phyloP scores from a whole-genome alignment of 225 moss, liverwort and hornwort genomes.

The Physcomitrellopsis africana region DNA sequence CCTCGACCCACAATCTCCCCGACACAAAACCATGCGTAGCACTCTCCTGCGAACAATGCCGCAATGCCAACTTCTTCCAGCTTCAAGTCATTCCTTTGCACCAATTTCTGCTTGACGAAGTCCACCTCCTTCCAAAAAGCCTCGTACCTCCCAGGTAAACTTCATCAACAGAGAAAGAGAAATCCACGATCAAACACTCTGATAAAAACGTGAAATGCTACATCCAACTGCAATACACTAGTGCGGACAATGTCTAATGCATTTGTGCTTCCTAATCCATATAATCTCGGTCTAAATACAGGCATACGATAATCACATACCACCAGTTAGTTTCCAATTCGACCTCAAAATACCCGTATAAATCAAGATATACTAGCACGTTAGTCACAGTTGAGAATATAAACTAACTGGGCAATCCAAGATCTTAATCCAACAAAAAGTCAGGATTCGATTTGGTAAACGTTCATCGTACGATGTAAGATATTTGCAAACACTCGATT shows the following conservation, averaged over 20 bases:
- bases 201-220: neutral
- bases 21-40: slow-evolving; percentile 97
- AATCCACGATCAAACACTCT: slow-evolving; percentile 21
- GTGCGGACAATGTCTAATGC: neutral
- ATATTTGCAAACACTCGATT: neutral
- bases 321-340: neutral
- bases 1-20: slow-evolving; percentile 97
- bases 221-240: neutral
- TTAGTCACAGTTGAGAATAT: neutral
- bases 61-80: slow-evolving; percentile 85
- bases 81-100: slow-evolving; percentile 75
- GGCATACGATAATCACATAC: neutral
- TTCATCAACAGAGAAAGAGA: slow-evolving; percentile 37
- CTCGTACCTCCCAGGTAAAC: slow-evolving; percentile 94
- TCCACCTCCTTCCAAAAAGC: slow-evolving; percentile 95
- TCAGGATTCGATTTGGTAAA: neutral
- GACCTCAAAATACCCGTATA: neutral
- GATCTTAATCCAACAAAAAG: neutral
- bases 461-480: neutral
- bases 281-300: neutral
- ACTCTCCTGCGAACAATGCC: slow-evolving; percentile 83
- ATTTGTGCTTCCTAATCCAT: neutral
- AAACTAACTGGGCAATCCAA: neutral
- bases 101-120: slow-evolving; percentile 78
- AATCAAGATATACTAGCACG: slow-evolving; percentile 11